Base-by-base conservation (phyloP, 495 filamentous ascomycete species). In the Aspergillus asperescens region DNA sequence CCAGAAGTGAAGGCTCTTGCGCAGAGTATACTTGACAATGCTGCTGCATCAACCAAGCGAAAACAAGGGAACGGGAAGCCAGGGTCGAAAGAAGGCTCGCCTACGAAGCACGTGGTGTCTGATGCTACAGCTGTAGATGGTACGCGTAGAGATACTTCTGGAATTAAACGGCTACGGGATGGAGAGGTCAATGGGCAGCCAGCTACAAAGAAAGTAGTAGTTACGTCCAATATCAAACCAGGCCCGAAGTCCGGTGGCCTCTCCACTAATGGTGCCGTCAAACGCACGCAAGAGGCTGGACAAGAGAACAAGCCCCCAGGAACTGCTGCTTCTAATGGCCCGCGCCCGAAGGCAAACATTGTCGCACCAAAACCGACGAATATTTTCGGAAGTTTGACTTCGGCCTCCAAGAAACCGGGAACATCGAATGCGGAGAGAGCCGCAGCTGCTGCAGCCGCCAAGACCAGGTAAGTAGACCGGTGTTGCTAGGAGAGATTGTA, bases 341-440 rank as follows among this genome's bases (percentile, higher is more conserved):
- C 70, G 12, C 79, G 78, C 35, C 65, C 69, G 4, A 80, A 77
- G 48, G 63, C 72, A 8, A 77, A 71, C 44, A 69, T 78, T 38
- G 66, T 80, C 28, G 68, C 74, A 3, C 74, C 79, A 15, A 86
- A 85, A 58, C 75, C 81, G 3, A 77, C 76, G 4, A 75, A 69
- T 39, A 73, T 84, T 32, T 84, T 84, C 59, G 73, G 80, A 12
- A 79, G 71, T 54, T 57, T 85, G 42, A 72, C 73, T 44, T 83
- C 81, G 13, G 81, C 80, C 19, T 78, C 75, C 1, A 85, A 85
- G 62, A 79, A 79, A 57, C 78, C 81, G 4, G 77, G 81, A 15
- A 78, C 80, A 8, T 78, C 77, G 0, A 76, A 77, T 62, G 75
- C 77, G 12, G 77, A 77, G 48, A 64, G 74, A 56, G 71, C 71